Evolutionary conservation across 306 rosid species (phyloP), one percentile per base, ranked within the genome.

Genomic region (Ceratonia siliqua): DNA sequence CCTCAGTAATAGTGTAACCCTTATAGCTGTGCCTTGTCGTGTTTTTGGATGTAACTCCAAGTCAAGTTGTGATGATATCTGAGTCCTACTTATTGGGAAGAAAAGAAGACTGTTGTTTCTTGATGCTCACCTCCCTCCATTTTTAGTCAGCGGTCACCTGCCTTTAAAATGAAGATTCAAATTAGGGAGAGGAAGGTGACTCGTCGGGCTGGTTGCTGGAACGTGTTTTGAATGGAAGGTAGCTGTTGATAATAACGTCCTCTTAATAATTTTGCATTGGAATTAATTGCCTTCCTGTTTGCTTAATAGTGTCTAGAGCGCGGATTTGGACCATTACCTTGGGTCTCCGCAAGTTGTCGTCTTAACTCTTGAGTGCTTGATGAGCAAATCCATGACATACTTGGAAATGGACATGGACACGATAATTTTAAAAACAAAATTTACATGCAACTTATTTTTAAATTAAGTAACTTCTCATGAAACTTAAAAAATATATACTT

Each of bases 181-280:
- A n/a, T n/a, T n/a, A n/a, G n/a, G 15, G 71, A 45, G 12, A 11
- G 68, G 74, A 72, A 56, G 79, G 11, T 61, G 73, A 53, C 30
- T 45, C 4, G 46, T 4, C 3, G 3, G 48, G 73, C 18, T 14
- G 63, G 56, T 66, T 46, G 82, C 13, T 20, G 7, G 17, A 66
- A 67, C 79, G 33, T 72, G 66, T 50, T 76, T 83, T 72, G 87
- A 83, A 77, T 25, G 82, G 79, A 52, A 27, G 84, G 25, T 83
- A 20, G 77, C 39, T 1, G 15, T 28, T 13, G 22, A 10, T 25
- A 17, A 28, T 1, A 7, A 2, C 24, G 62, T n/a, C n/a, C 2
- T 43, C 63, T 35, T n/a, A n/a, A n/a, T n/a, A n/a, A 48, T 11
- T 33, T 54, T 38, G 14, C 28, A 11, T 15, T 22, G n/a, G n/a